These are phyloP conservation scores for Pleurotus pulmonarius DNA, from an alignment of 768 basidiomycete genomes.

Conservation along the genomic window DNA sequence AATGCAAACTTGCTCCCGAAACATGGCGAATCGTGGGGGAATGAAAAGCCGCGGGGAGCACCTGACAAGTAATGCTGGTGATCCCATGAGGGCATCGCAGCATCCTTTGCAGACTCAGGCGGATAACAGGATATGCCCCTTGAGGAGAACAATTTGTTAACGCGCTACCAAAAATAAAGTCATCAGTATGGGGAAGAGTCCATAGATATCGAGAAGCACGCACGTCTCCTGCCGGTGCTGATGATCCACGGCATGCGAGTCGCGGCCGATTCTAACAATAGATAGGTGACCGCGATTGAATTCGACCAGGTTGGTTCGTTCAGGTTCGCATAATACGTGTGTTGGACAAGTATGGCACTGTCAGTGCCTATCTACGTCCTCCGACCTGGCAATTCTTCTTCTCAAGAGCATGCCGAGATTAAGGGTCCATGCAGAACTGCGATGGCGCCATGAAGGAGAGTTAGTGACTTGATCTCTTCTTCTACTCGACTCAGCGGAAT, in stretches of 20 bases:
- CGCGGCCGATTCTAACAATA: conserved; percentile 2
- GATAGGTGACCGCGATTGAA: background rate
- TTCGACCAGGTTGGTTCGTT: background rate
- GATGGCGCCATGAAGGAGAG: too few relatives aligned
- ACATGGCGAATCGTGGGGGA: background rate
- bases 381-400: too few relatives aligned
- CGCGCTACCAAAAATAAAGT: conserved; percentile 1
- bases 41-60: background rate
- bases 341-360: background rate
- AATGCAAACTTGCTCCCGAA: background rate
- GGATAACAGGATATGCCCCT: background rate
- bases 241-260: background rate
- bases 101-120: background rate
- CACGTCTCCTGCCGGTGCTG: background rate
- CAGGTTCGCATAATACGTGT: background rate
- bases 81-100: background rate
- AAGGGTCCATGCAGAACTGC: too few relatives aligned
- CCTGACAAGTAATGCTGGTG: background rate
- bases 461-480: too few relatives aligned
- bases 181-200: background rate
- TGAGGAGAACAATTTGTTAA: background rate
- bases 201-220: background rate
- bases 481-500: background rate
- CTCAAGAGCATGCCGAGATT: too few relatives aligned
- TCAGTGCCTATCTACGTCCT: background rate